Conservation (phyloP, 2,329 filamentous ascomycete species). For the Cladosporium sp. region DNA sequence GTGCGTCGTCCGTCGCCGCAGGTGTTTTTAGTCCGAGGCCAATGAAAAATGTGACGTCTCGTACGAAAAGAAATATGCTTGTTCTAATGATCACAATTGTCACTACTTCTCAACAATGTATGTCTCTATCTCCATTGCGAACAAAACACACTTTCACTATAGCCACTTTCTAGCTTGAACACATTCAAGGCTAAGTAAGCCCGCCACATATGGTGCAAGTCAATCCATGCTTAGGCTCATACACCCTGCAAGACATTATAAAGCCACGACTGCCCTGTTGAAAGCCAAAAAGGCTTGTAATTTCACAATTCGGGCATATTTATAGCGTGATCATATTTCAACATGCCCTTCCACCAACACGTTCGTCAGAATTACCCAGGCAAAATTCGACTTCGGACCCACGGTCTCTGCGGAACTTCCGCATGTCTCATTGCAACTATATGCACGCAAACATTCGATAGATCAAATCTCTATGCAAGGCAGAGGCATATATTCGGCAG, state of each 20-base stretch:
- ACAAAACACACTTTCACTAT: neutral
- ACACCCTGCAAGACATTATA: neutral
- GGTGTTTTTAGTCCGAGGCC: conserved; percentile 18
- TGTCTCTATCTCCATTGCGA: neutral
- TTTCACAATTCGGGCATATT: too few species aligned
- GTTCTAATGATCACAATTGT: neutral
- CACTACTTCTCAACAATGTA: neutral
- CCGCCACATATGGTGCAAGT: neutral
- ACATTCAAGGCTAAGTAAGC: neutral
- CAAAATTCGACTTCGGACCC: neutral
- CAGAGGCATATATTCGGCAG: neutral
- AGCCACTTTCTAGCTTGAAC: neutral
- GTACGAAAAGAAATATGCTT: conserved; percentile 17
- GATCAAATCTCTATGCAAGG: neutral
- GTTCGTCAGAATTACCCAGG: neutral
- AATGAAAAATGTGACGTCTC: conserved; percentile 18
- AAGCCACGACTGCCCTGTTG: too few species aligned
- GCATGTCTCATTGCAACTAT: neutral
- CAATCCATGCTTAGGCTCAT: neutral
- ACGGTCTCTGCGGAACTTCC: neutral
- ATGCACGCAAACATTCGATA: neutral
- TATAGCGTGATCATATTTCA: too few species aligned
- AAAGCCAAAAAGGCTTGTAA: too few species aligned
- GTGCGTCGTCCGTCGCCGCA: conserved; percentile 17
- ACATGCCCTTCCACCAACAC: neutral